A percentile compares a stretch with the other conserved stretches of the same genome.
These are phyloP conservation scores for Lanmaoa rubissima DNA, from an alignment of 768 basidiomycete genomes.

Conservation along the genomic window DNA sequence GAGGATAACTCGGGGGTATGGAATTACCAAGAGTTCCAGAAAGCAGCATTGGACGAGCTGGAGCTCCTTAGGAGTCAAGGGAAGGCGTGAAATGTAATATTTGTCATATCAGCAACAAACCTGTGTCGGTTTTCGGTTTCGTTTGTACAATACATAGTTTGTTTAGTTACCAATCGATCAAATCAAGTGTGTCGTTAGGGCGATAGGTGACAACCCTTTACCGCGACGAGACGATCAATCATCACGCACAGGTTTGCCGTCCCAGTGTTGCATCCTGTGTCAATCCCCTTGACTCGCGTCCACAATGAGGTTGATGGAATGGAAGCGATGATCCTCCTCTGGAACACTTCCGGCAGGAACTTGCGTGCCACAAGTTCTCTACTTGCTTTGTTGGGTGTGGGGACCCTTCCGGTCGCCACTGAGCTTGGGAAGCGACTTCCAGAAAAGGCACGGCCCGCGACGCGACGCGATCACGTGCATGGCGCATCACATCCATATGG, in stretches of 20 bases:
- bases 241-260: too few species aligned
- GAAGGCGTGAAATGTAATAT: constrained; percentile 5
- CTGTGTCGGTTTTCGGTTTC: background rate
- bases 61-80: constrained; percentile 23
- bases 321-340: too few species aligned
- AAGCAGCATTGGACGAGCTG: constrained; percentile 21
- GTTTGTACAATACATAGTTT: background rate
- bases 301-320: too few species aligned
- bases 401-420: background rate
- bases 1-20: constrained; percentile 27
- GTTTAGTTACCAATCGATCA: background rate
- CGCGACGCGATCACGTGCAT: constrained; percentile 33
- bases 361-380: too few species aligned
- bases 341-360: too few species aligned
- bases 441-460: background rate
- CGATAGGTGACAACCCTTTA: background rate
- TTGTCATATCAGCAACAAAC: background rate
- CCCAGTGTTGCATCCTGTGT: too few species aligned
- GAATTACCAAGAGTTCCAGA: constrained; percentile 32
- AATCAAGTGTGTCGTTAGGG: background rate
- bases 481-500: constrained; percentile 1
- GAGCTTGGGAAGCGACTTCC: background rate
- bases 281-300: too few species aligned
- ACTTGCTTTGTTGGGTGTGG: too few species aligned
- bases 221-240: too few species aligned